Percentiles rank a stretch among this genome's conserved stretches.
phyloP scores from a whole-genome alignment of 805 yeast species.

The Yarrowia yakushimensis region DNA sequence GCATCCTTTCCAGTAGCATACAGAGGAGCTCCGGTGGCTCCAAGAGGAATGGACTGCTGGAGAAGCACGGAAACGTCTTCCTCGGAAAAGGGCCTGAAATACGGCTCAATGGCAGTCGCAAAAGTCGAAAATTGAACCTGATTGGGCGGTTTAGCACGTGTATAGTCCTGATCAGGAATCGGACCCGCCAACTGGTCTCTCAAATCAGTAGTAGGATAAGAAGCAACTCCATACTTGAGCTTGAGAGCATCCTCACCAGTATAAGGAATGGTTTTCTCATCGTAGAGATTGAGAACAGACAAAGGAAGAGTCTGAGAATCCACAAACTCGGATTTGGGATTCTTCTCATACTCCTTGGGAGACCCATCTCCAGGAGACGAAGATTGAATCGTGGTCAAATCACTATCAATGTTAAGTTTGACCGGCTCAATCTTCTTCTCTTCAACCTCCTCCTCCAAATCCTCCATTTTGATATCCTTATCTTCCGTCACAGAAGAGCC shows the following conservation, averaged over 20 bases:
- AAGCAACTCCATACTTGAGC: constrained; percentile 78
- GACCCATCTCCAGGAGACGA: not conserved
- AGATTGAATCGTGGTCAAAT: not conserved
- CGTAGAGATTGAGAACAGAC: constrained; percentile 64
- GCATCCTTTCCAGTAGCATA: constrained; percentile 42
- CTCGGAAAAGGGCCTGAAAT: constrained; percentile 68
- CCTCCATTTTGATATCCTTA: not conserved
- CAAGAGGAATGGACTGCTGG: constrained; percentile 55
- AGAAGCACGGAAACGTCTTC: constrained; percentile 77
- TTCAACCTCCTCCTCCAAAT: not conserved
- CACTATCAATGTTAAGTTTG: constrained; percentile 4
- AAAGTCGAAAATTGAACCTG: constrained; percentile 92
- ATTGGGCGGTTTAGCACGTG: constrained; percentile 76
- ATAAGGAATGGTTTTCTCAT: constrained; percentile 56
- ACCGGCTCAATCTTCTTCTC: not conserved
- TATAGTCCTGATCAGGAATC: constrained; percentile 82
- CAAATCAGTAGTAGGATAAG: constrained; percentile 80
- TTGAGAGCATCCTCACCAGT: constrained; percentile 74
- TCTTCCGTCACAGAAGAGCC: not conserved
- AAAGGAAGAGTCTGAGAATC: constrained; percentile 64
- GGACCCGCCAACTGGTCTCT: constrained; percentile 77
- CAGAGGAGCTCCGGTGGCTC: constrained; percentile 29
- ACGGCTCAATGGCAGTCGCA: constrained; percentile 79
- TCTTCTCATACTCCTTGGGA: constrained; percentile 41
- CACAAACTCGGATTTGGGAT: constrained; percentile 75